A percentile compares a stretch with the other conserved stretches of the same genome.
Conservation (phyloP, 352 stramenopile genomes). For the Pythium pectinolyticum region DNA sequence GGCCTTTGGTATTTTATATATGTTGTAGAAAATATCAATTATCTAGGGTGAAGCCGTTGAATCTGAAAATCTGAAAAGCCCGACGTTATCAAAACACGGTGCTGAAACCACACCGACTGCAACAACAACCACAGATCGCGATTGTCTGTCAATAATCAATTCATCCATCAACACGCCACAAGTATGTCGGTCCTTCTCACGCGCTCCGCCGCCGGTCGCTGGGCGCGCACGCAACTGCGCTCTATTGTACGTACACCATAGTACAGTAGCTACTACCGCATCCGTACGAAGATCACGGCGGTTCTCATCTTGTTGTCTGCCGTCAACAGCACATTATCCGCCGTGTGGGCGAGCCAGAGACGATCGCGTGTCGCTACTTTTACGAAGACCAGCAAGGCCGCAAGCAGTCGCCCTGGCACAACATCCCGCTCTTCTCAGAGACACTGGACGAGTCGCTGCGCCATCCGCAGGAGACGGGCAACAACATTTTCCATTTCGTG, state of each 20-base stretch:
- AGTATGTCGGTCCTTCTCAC: neutral
- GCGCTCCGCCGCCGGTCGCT: neutral
- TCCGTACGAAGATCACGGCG: neutral
- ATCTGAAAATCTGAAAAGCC: neutral
- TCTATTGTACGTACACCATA: conserved; percentile 24
- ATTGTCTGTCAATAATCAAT: neutral
- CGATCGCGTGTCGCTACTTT: conserved; percentile 80
- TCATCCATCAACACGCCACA: conserved; percentile 2
- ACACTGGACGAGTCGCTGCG: conserved; percentile 27
- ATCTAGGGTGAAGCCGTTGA: neutral
- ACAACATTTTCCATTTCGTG: conserved; percentile 90
- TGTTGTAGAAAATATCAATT: neutral
- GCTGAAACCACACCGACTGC: neutral
- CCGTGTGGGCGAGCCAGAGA: conserved; percentile 56
- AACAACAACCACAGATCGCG: conserved; percentile 11
- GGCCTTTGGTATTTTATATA: conserved; percentile 10
- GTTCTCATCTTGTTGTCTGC: neutral
- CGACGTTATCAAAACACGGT: conserved; percentile 20
- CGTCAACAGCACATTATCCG: conserved; percentile 66
- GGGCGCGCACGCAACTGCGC: conserved; percentile 12
- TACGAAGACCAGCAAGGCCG: conserved; percentile 72
- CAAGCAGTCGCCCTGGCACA: conserved; percentile 91
- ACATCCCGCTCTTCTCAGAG: conserved; percentile 84
- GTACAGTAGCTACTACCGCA: neutral
- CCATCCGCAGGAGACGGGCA: conserved; percentile 38